These are phyloP conservation scores for Calophaca sinica DNA, from an alignment of 306 rosid genomes.

Conservation along the genomic window DNA sequence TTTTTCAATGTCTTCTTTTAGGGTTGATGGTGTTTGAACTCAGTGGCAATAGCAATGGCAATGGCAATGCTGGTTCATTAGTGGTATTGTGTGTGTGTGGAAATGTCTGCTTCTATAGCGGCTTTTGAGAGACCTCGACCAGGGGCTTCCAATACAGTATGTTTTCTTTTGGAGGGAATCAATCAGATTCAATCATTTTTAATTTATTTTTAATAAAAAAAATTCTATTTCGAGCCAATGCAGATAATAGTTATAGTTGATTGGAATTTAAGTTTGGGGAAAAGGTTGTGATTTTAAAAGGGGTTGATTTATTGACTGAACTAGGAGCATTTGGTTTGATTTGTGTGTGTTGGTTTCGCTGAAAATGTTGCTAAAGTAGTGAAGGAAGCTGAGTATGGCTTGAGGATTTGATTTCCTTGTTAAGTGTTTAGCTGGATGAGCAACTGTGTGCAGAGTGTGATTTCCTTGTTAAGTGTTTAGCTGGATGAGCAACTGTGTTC, in stretches of 20 bases:
- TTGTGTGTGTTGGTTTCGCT: too few species aligned
- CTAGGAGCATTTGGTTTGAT: too few species aligned
- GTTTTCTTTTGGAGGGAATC: constrained; percentile 47
- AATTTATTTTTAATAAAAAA: not conserved
- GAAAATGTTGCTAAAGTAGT: constrained; percentile 18
- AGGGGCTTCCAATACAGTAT: constrained; percentile 79
- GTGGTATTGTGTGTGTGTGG: too few species aligned
- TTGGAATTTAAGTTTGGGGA: constrained; percentile 31
- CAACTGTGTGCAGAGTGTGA: constrained; percentile 33
- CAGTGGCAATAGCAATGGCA: too few species aligned
- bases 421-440: constrained; percentile 36
- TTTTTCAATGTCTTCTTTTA: too few species aligned
- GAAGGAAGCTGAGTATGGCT: constrained; percentile 23
- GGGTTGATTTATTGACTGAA: constrained; percentile 19
- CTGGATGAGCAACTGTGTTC: too few species aligned
- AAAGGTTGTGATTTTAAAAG: constrained; percentile 1
- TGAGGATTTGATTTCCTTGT: constrained; percentile 9
- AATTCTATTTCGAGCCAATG: not conserved
- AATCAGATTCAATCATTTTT: constrained; percentile 30
- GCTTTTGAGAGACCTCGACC: constrained; percentile 89
- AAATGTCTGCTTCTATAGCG: constrained; percentile 90
- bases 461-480: constrained; percentile 19
- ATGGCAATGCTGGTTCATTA: too few species aligned
- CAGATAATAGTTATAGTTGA: too few species aligned
- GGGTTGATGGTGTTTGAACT: too few species aligned